A percentile compares a stretch with the other conserved stretches of the same genome.
phyloP scores from a whole-genome alignment of 306 rosid genomes.

The Vigna hirtella region DNA sequence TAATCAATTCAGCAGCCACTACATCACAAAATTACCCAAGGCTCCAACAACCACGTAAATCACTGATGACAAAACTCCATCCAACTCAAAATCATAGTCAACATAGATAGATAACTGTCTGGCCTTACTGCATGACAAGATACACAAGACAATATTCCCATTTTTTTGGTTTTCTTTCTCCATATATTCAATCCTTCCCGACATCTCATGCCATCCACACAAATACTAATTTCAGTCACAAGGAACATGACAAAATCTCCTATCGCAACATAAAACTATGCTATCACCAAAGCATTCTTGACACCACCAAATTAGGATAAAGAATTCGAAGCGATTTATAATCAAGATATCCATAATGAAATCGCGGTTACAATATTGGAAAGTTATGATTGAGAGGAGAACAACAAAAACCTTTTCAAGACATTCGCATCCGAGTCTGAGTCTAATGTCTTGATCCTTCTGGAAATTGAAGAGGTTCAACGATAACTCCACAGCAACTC shows the following conservation, averaged over 20 bases:
- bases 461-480: constrained; percentile 79
- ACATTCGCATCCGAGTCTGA: constrained; percentile 81
- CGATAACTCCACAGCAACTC: constrained; percentile 81
- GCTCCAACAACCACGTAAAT: neutral
- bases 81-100: constrained; percentile 7
- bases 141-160: constrained; percentile 14
- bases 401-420: constrained; percentile 60
- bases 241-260: no score
- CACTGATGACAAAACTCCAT: neutral
- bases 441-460: constrained; percentile 84
- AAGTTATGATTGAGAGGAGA: neutral
- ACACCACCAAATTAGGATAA: no score
- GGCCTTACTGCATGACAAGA: neutral
- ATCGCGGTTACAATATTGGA: no score
- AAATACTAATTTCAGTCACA: no score
- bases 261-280: neutral
- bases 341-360: no score
- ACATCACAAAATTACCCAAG: neutral
- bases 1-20: neutral
- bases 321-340: no score
- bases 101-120: neutral
- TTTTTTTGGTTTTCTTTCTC: constrained; percentile 17
- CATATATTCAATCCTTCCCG: neutral
- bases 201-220: no score
- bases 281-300: constrained; percentile 9